These are phyloP conservation scores for Neospermospora avenae DNA, from an alignment of 2,329 filamentous ascomycete genomes.

Conservation along the genomic window DNA sequence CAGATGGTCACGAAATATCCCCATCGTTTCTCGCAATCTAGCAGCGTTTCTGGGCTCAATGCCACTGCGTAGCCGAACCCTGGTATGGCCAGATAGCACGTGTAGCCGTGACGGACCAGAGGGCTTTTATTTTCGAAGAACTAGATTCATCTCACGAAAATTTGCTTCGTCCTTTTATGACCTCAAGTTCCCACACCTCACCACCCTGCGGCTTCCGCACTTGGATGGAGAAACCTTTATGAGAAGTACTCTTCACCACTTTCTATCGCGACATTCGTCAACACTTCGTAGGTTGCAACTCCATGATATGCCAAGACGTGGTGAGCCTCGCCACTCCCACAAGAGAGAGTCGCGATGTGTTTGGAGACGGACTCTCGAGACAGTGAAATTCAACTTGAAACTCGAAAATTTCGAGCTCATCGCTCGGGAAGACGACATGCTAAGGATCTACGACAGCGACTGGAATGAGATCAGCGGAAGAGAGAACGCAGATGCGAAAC, in stretches of 20 bases:
- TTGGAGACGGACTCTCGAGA: not conserved
- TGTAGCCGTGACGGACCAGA: too few relatives aligned
- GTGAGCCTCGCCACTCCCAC: not conserved
- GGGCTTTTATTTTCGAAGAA: too few relatives aligned
- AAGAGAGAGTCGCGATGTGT: not conserved
- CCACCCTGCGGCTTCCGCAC: not conserved
- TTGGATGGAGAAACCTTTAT: not conserved
- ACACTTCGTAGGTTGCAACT: not conserved
- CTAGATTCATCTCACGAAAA: too few relatives aligned
- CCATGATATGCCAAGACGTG: not conserved
- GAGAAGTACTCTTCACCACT: not conserved
- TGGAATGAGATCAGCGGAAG: not conserved
- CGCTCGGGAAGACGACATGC: not conserved
- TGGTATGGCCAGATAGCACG: not conserved
- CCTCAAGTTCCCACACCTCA: not conserved
- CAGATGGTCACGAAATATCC: too few relatives aligned
- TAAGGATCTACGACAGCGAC: not conserved
- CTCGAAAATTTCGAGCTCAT: not conserved
- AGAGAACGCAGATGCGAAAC: not conserved
- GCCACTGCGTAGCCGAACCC: not conserved
- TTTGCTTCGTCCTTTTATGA: not conserved
- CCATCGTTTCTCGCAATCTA: not conserved
- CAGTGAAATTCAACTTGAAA: not conserved
- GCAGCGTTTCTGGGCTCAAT: not conserved
- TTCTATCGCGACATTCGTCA: not conserved